Conservation (phyloP, 768 basidiomycete species). For the Lactifluus piperatus region DNA sequence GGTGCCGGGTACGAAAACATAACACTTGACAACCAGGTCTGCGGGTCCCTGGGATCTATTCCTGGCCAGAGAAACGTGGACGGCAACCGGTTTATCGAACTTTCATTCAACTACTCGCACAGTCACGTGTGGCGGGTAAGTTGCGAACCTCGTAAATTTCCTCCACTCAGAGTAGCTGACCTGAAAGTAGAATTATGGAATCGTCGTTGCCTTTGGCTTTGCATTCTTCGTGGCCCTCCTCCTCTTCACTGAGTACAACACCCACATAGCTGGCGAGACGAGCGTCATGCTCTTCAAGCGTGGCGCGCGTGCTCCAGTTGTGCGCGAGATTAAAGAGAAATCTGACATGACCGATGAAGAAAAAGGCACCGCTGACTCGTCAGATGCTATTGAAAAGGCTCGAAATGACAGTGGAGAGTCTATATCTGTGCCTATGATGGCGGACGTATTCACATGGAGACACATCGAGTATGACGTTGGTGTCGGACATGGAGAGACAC, state of each 20-base stretch:
- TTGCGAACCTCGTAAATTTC: neutral
- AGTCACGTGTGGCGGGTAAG: slow-evolving; percentile 43
- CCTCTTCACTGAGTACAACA: slow-evolving; percentile 49
- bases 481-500: slow-evolving; percentile 34
- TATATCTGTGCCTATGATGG: slow-evolving; percentile 24
- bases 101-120: slow-evolving; percentile 36
- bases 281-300: slow-evolving; percentile 60
- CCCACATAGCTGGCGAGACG: slow-evolving; percentile 28
- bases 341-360: slow-evolving; percentile 26
- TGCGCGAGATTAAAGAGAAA: slow-evolving; percentile 15
- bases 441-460: slow-evolving; percentile 75
- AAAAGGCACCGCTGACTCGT: neutral
- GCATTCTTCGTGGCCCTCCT: slow-evolving; percentile 50
- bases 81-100: slow-evolving; percentile 46
- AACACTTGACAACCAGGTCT: slow-evolving; percentile 59
- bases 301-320: slow-evolving; percentile 30
- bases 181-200: slow-evolving; percentile 51
- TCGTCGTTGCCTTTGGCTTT: slow-evolving; percentile 54
- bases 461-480: slow-evolving; percentile 59
- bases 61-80: slow-evolving; percentile 52
- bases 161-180: neutral
- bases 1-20: slow-evolving; percentile 55
- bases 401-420: slow-evolving; percentile 4
- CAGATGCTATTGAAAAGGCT: neutral
- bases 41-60: slow-evolving; percentile 57